Percentiles rank a stretch among this genome's conserved stretches.
These are phyloP conservation scores for Scopulariopsis brevicaulis DNA, from an alignment of 2,329 filamentous ascomycete genomes.

Conservation along the genomic window DNA sequence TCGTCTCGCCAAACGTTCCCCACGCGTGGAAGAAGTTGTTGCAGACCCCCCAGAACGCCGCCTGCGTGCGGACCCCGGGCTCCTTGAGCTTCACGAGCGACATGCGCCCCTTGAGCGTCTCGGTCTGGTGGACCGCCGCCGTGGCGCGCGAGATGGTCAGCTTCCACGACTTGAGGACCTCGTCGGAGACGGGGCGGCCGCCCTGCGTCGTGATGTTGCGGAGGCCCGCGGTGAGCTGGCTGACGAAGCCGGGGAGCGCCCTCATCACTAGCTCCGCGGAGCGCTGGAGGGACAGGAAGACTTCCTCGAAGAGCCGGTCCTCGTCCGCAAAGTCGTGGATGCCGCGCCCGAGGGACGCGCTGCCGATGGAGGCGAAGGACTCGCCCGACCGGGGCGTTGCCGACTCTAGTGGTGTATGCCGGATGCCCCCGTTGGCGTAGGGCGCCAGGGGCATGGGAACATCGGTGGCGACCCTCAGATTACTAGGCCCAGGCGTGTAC, in stretches of 20 bases:
- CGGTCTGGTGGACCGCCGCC: constrained; percentile 59
- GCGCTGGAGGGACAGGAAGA: constrained; percentile 64
- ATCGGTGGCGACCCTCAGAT: constrained; percentile 46
- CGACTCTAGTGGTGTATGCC: constrained; percentile 40
- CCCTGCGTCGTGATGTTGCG: constrained; percentile 50
- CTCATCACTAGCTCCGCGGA: constrained; percentile 65
- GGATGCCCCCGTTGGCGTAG: constrained; percentile 33
- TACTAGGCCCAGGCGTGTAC: constrained; percentile 36
- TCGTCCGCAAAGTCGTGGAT: constrained; percentile 60
- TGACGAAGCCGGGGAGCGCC: constrained; percentile 57
- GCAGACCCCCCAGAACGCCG: constrained; percentile 57
- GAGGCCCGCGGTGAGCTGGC: constrained; percentile 53
- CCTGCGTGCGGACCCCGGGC: constrained; percentile 56
- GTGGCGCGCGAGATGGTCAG: constrained; percentile 61
- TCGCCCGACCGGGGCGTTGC: constrained; percentile 76
- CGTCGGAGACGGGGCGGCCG: constrained; percentile 32
- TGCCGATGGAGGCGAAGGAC: constrained; percentile 54
- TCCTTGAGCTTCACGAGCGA: constrained; percentile 78
- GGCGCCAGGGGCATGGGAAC: constrained; percentile 23
- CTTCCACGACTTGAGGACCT: constrained; percentile 55
- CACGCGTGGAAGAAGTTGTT: constrained; percentile 63
- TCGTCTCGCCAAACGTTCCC: constrained; percentile 50
- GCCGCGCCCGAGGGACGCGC: constrained; percentile 32
- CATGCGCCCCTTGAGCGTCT: constrained; percentile 60
- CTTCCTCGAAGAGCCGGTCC: constrained; percentile 69